These are phyloP conservation scores for Rhizopogon parksii DNA, from an alignment of 1,284 basidiomycete genomes.

Conservation along the genomic window DNA sequence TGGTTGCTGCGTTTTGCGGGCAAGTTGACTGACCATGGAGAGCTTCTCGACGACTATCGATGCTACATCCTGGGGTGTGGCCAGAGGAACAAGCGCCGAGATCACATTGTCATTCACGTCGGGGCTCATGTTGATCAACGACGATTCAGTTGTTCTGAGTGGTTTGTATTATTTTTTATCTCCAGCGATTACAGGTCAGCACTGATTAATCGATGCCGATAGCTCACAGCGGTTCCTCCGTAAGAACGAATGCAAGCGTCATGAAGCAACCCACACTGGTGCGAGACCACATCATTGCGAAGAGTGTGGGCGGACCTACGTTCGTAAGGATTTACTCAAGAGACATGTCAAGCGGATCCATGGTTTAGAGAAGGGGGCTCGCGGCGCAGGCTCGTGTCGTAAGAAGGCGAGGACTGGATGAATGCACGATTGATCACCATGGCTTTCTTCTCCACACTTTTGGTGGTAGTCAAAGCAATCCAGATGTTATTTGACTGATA, in stretches of 20 bases:
- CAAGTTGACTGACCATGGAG: slow-evolving; percentile 49
- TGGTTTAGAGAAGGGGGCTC: slow-evolving; percentile 28
- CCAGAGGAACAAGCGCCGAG: slow-evolving; percentile 60
- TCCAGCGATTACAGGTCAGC: not conserved
- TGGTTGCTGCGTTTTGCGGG: slow-evolving; percentile 63
- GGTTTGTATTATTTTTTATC: slow-evolving; percentile 33
- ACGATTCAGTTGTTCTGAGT: slow-evolving; percentile 52
- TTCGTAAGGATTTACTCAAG: slow-evolving; percentile 57
- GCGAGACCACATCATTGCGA: slow-evolving; percentile 50
- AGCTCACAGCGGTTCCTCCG: slow-evolving; percentile 58
- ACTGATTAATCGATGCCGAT: slow-evolving; percentile 5
- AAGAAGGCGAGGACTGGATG: slow-evolving; percentile 2
- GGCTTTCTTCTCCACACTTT: not conserved
- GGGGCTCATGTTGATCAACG: slow-evolving; percentile 63
- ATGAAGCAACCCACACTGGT: slow-evolving; percentile 57
- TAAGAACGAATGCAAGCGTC: slow-evolving; percentile 69
- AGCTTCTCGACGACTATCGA: slow-evolving; percentile 51
- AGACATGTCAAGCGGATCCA: slow-evolving; percentile 55
- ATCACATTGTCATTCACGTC: slow-evolving; percentile 66
- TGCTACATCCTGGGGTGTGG: slow-evolving; percentile 58
- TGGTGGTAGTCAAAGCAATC: not conserved
- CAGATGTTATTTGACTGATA: not conserved
- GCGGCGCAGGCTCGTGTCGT: not conserved
- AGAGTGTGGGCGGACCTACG: slow-evolving; percentile 50
- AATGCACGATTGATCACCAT: not conserved